A percentile compares a stretch with the other conserved stretches of the same genome.
phyloP scores from a whole-genome alignment of 495 filamentous ascomycete genomes.

The Mycothermus thermophilus region DNA sequence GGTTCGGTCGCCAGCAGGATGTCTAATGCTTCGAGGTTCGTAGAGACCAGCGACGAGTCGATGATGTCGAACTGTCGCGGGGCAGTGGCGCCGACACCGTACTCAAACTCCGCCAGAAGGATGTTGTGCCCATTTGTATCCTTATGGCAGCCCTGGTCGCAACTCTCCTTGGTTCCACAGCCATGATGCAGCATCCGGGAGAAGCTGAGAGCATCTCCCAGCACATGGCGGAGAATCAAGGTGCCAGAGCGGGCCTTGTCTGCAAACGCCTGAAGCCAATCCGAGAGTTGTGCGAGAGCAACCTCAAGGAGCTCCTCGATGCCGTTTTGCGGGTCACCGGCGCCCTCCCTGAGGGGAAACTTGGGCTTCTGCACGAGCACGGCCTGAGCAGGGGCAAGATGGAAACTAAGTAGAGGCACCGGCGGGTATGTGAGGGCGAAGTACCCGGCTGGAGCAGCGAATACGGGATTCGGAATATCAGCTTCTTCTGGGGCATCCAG shows the following conservation, averaged over 20 bases:
- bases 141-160: slow-evolving; percentile 19
- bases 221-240: slow-evolving; percentile 35
- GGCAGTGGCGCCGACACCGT: slow-evolving; percentile 17
- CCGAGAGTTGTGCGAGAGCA: slow-evolving; percentile 19
- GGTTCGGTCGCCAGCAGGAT: slow-evolving; percentile 34
- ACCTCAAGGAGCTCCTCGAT: slow-evolving; percentile 4
- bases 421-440: slow-evolving; percentile 26
- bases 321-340: not conserved
- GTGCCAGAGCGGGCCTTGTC: too few relatives aligned
- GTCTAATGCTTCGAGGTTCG: slow-evolving; percentile 36
- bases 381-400: slow-evolving; percentile 23
- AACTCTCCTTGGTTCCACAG: slow-evolving; percentile 5
- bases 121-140: too few relatives aligned
- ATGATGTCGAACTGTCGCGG: slow-evolving; percentile 41
- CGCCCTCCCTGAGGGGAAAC: not conserved
- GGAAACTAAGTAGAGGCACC: slow-evolving; percentile 33
- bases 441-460: slow-evolving; percentile 8
- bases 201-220: slow-evolving; percentile 31
- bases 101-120: slow-evolving; percentile 27
- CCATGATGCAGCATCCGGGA: slow-evolving; percentile 32
- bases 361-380: slow-evolving; percentile 7
- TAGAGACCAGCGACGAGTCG: slow-evolving; percentile 42
- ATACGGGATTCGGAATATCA: slow-evolving; percentile 23
- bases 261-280: slow-evolving; percentile 23
- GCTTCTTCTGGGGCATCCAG: not conserved